These are phyloP conservation scores for Penicillium sp. DNA, from an alignment of 2,329 filamentous ascomycete genomes.

Conservation along the genomic window DNA sequence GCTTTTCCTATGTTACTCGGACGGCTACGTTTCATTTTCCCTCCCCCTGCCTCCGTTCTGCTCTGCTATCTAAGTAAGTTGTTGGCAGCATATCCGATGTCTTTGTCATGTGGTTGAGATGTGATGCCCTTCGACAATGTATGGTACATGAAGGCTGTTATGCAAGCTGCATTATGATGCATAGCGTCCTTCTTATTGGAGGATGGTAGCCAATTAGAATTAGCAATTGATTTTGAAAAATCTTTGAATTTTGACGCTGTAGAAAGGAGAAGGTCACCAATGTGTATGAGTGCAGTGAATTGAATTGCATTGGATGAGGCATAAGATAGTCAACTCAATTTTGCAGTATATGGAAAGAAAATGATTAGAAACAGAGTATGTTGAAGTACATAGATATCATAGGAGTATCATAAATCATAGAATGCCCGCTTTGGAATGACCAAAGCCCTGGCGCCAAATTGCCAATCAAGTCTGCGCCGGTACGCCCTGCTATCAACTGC, in stretches of 20 bases:
- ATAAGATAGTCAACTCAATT: not conserved
- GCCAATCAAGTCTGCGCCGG: not conserved
- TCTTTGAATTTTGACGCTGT: not conserved
- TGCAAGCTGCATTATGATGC: slow-evolving; percentile 2
- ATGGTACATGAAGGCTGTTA: slow-evolving; percentile 4
- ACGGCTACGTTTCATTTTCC: slow-evolving; percentile 1
- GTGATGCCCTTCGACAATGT: slow-evolving; percentile 3
- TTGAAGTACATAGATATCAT: not conserved
- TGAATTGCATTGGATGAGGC: not conserved
- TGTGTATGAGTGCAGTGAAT: not conserved
- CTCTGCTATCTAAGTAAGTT: not conserved
- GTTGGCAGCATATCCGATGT: not conserved
- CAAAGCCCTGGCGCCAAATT: not conserved
- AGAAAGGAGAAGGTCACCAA: not conserved
- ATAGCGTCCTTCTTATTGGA: not conserved
- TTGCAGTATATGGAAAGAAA: not conserved
- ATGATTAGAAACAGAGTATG: not conserved
- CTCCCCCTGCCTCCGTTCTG: not conserved
- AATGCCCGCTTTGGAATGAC: not conserved
- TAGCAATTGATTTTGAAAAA: not conserved
- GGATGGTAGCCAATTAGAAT: not conserved
- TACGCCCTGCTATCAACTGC: slow-evolving; percentile 2
- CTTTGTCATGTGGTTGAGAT: not conserved
- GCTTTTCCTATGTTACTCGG: slow-evolving; percentile 9
- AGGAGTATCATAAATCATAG: slow-evolving; percentile 6